Conservation (phyloP, 169 alveolate species). For the Perkinsus olseni region DNA sequence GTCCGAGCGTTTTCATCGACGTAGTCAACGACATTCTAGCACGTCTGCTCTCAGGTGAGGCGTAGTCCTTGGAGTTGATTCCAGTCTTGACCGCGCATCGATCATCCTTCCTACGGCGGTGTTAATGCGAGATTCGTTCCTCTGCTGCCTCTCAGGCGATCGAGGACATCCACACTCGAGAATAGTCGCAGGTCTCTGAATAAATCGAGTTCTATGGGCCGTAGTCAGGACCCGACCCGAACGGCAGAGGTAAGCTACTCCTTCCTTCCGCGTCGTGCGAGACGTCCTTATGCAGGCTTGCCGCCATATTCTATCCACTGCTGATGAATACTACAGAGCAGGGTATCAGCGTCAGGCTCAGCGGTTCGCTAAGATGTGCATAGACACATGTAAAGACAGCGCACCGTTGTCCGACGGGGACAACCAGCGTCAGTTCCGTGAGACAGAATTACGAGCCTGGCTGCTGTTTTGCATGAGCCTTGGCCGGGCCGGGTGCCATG, state of each 20-base stretch:
- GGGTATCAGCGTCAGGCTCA: background rate
- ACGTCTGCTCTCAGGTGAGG: background rate
- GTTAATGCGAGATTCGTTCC: background rate
- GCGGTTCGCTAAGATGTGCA: background rate
- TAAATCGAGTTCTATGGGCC: background rate
- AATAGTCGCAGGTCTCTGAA: background rate
- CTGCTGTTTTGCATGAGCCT: background rate
- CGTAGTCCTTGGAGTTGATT: too few relatives aligned
- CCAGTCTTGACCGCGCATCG: background rate
- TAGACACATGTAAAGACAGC: background rate
- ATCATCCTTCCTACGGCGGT: background rate
- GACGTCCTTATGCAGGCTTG: background rate
- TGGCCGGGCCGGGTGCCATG: background rate
- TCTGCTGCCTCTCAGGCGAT: too few relatives aligned
- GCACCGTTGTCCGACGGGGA: background rate
- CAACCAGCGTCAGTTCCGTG: background rate
- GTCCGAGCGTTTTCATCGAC: background rate
- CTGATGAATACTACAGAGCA: background rate
- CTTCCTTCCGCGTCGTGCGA: background rate
- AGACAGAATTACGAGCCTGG: background rate
- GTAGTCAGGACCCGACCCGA: background rate
- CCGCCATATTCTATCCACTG: background rate
- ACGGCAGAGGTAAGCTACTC: background rate
- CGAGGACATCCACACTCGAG: background rate
- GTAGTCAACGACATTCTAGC: background rate